Evolutionary conservation across 495 filamentous ascomycete species (phyloP).

Genomic region (Aspergillus affinis): DNA sequence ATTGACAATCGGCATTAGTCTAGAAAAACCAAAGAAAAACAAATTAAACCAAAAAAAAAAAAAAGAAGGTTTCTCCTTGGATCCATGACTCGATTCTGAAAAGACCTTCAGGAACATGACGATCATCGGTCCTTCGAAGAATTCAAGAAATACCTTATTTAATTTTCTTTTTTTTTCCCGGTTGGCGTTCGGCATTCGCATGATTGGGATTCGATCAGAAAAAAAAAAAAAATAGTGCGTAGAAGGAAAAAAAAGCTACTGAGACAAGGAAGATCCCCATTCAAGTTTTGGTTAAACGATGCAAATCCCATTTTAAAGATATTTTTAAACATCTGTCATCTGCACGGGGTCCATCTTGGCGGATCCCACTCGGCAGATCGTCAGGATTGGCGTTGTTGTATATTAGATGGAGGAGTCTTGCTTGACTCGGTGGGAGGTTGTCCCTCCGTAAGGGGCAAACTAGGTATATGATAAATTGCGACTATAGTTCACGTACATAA

Average conservation of each 20-base stretch:
- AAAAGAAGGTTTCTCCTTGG: not conserved
- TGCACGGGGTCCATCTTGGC: slow-evolving; percentile 43
- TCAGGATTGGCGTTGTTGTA: slow-evolving; percentile 29
- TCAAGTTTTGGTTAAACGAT: not conserved
- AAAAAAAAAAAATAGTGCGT: not conserved
- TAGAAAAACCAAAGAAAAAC: too few relatives aligned
- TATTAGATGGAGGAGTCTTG: not conserved
- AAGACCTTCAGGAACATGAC: slow-evolving; percentile 10
- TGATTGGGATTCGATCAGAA: not conserved
- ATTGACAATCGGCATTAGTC: slow-evolving; percentile 11
- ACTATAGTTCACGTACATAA: not conserved
- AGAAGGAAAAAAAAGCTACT: not conserved
- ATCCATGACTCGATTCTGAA: not conserved
- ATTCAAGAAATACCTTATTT: not conserved
- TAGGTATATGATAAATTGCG: not conserved
- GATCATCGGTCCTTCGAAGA: slow-evolving; percentile 4
- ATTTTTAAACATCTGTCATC: slow-evolving; percentile 36
- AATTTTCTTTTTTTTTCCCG: too few relatives aligned
- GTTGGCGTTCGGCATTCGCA: too few relatives aligned
- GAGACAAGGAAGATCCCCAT: not conserved
- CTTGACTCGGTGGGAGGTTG: not conserved
- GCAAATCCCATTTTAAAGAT: slow-evolving; percentile 6
- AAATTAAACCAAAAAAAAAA: too few relatives aligned
- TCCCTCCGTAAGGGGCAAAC: not conserved
- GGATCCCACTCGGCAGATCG: slow-evolving; percentile 48